Percentiles rank a stretch among this genome's conserved stretches.
These are phyloP conservation scores for Fremontodendron californicum DNA, from an alignment of 345 rosid species.

Conservation along the genomic window DNA sequence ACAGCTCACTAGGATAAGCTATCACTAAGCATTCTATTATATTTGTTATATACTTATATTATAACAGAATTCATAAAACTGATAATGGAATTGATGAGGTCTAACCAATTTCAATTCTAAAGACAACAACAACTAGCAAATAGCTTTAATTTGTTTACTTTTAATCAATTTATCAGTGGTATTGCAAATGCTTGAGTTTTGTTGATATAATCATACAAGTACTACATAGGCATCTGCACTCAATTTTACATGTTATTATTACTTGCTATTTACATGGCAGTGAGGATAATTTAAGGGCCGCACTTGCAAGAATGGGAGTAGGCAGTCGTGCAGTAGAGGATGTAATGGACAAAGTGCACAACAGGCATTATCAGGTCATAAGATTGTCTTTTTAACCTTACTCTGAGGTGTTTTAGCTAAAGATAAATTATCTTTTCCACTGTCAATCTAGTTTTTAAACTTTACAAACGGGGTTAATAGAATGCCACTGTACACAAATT, in stretches of 20 bases:
- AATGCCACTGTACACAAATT: too few species aligned
- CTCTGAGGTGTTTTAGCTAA: background rate
- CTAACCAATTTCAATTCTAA: background rate
- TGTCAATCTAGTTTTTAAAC: too few species aligned
- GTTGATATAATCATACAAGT: background rate
- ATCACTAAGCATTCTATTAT: background rate
- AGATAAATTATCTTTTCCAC: too few species aligned
- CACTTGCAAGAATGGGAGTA: slow-evolving; percentile 76
- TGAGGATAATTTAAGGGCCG: slow-evolving; percentile 84
- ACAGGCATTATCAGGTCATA: slow-evolving; percentile 73
- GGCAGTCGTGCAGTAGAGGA: slow-evolving; percentile 60
- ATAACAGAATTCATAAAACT: background rate
- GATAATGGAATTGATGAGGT: background rate
- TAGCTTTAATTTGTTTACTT: background rate
- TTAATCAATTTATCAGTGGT: background rate
- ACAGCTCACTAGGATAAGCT: background rate
- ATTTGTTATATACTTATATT: background rate
- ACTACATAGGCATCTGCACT: background rate
- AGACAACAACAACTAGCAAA: background rate
- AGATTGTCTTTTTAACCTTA: slow-evolving; percentile 14
- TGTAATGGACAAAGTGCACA: slow-evolving; percentile 71
- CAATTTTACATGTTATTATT: background rate
- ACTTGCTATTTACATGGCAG: slow-evolving; percentile 31
- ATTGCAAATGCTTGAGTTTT: background rate
- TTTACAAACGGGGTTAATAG: too few species aligned